These are phyloP conservation scores for Penicillium maclennaniae DNA, from an alignment of 495 filamentous ascomycete species.

Conservation along the genomic window DNA sequence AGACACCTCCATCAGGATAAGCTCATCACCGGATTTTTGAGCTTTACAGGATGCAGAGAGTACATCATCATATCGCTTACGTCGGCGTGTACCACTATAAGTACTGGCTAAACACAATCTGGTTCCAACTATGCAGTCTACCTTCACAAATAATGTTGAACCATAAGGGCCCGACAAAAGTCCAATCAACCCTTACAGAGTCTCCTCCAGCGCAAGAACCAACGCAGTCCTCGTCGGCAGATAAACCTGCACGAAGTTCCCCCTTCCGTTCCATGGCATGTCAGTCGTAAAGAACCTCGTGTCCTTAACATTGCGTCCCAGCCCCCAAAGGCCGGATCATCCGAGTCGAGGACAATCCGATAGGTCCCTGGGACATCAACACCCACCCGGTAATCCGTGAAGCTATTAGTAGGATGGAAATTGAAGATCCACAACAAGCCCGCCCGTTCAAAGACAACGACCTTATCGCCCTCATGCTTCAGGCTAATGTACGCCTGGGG, in stretches of 20 bases:
- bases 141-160: conserved; percentile 8
- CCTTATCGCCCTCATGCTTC: conserved; percentile 93
- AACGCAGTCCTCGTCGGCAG: conserved; percentile 80
- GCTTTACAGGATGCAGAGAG: background rate
- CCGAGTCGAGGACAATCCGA: conserved; percentile 79
- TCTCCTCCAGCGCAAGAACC: conserved; percentile 54
- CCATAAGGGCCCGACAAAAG: background rate
- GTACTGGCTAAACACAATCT: conserved; percentile 1
- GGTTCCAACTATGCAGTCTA: background rate
- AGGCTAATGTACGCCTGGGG: conserved; percentile 86
- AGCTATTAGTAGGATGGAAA: conserved; percentile 85
- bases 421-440: conserved; percentile 94
- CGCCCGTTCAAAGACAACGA: conserved; percentile 91
- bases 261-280: conserved; percentile 80
- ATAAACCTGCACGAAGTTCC: conserved; percentile 91
- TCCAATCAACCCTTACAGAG: conserved; percentile 25
- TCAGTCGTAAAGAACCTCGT: conserved; percentile 90
- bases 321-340: conserved; percentile 76
- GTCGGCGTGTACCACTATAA: background rate
- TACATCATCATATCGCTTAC: too few relatives aligned
- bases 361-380: conserved; percentile 83
- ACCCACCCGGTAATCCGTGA: conserved; percentile 87
- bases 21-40: background rate
- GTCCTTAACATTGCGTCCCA: conserved; percentile 66
- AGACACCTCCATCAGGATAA: background rate